phyloP scores from a whole-genome alignment of 768 basidiomycete species.

The Tylopilus sp. region DNA sequence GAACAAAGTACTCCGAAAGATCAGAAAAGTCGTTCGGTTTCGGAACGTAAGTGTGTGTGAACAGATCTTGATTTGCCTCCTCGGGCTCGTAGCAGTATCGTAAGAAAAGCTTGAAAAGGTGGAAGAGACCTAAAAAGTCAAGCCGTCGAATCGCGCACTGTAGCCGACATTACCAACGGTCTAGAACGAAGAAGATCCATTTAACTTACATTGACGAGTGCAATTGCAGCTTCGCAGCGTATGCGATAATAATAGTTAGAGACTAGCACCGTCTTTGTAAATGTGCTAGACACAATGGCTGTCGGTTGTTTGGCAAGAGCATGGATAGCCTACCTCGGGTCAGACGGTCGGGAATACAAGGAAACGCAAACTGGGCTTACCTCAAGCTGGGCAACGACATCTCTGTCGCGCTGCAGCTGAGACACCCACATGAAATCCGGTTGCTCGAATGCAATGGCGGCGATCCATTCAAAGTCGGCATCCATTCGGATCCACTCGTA shows the following conservation, averaged over 20 bases:
- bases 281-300: conserved; percentile 82
- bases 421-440: conserved; percentile 99
- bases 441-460: conserved; percentile 88
- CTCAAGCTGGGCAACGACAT: conserved; percentile 97
- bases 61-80: conserved; percentile 77
- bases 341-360: conserved; percentile 1
- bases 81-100: conserved; percentile 89
- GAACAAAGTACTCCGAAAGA: conserved; percentile 89
- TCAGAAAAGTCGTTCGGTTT: conserved; percentile 94
- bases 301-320: conserved; percentile 80
- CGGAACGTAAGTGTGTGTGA: conserved; percentile 86
- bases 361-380: conserved; percentile 41
- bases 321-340: conserved; percentile 71
- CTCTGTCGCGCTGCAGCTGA: conserved; percentile 91
- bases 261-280: conserved; percentile 92
- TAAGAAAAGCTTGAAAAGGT: conserved; percentile 92
- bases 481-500: conserved; percentile 99
- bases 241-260: conserved; percentile 96
- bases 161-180: conserved; percentile 8
- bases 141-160: conserved; percentile 83
- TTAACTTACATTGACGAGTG: conserved; percentile 69
- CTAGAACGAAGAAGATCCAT: background rate
- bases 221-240: conserved; percentile 89
- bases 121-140: conserved; percentile 90
- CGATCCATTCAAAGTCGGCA: conserved; percentile 99